Base-by-base conservation (phyloP, 805 yeast species). In the Zygotorulaspora florentina region DNA sequence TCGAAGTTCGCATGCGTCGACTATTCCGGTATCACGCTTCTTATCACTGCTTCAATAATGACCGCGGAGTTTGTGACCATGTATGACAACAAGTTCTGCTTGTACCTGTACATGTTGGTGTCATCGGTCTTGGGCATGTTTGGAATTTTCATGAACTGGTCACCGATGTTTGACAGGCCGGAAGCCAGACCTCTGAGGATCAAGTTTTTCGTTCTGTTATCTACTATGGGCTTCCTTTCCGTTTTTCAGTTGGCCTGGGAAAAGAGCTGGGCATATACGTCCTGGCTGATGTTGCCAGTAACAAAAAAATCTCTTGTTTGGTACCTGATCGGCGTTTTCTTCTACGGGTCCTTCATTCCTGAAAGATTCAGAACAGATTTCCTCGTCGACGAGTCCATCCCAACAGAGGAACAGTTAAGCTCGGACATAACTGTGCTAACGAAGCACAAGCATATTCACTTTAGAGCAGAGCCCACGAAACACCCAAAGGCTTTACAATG, bases 1-100 rank as follows among this genome's bases (percentile, higher is more conserved):
- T 74, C 81, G 53, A 77, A 80, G 43, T 87, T 86, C 67, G 96
- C 96, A 0, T 93, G 99, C 65, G 80, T 90, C 35, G 99, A 91
- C 69, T 91, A 91, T 66, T 84, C 95, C 6, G 99, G 99, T 2
- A 91, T 91, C 54, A 88, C 97, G 0, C 76, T 89, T 11, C 70
- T 93, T 53, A 90, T 91, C 56, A 85, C 96, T 0, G 91, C 95
- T 12, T 86, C 96, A 2, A 85, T 93, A 38, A 70, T 93, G 37
- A 80, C 96, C 3, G 83, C 91, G 0, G 96, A 91, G 65, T 89
- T 87, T 64, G 78, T 87, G 15, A 75, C 90, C 1, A 74, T 91
- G 42, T 81, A 79, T 60, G 53, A 54, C 17, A 50, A 50, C 34
- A 50, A 47, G 9, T 34, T 43, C 28, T 40, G 54, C 1, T 55